Base-by-base conservation (phyloP, 2,329 filamentous ascomycete genomes). In the Penicillium sp. region DNA sequence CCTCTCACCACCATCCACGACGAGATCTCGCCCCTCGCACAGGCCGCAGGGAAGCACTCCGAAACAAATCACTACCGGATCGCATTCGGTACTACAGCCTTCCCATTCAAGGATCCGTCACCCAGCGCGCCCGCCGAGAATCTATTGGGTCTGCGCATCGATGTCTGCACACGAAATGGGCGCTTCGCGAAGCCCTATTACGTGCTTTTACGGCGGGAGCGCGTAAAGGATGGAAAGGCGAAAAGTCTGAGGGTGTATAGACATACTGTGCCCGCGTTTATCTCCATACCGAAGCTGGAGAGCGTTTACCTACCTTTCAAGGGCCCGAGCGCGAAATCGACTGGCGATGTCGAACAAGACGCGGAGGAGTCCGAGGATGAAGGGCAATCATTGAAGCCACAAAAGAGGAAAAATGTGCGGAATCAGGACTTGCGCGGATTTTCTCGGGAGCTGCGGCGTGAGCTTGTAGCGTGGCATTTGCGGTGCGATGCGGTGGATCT, bases 181-280 rank as follows among this genome's bases (percentile, higher is more conserved):
- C 67, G 62, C 3, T 79, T 77, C 58, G 61, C 67, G 5, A 74
- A 74, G 56, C 77, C 77, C 10, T 79, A 79, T 55, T 79, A 79
- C 61, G 51, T 80, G 2, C 66, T 80, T 10, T 60, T 79, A 44
- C 67, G 67, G 44, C 66, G 66, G 13, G 63, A 76, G 24, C 65
- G 66, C 8, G 62, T 29, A 5, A 19, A 45, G n/a, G 37, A 57
- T 2, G 64, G 61, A 8, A 61, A 63, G 9, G 55, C 55, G n/a
- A 64, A 65, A 35, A 54, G 64, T 14, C 52, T 77, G 5, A 62
- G 64, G 2, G 70, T 80, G 6, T 70, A 79, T 56, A 68, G 72
- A 14, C 78, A 80, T 63, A 80, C 78, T 0, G 73, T 80, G n/a
- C 78, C 78, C 5, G 66, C 72, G 0, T 77, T 79, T 52, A 77